These are phyloP conservation scores for Epichloe elymi DNA, from an alignment of 2,329 filamentous ascomycete genomes.

Conservation along the genomic window DNA sequence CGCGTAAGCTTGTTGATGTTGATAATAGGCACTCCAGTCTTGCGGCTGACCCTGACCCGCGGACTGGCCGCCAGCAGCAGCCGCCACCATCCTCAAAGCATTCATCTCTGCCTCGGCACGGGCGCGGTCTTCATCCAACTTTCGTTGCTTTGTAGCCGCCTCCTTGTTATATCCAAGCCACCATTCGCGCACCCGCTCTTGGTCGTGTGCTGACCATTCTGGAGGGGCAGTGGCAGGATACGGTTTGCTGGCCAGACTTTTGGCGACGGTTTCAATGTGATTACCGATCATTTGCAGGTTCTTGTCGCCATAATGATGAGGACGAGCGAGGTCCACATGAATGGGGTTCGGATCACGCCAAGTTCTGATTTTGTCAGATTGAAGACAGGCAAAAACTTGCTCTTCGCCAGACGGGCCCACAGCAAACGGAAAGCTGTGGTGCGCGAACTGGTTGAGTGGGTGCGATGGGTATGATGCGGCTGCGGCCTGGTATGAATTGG, in stretches of 20 bases:
- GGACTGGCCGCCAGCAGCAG: slow-evolving; percentile 5
- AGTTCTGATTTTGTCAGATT: slow-evolving; percentile 28
- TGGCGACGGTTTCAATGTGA: slow-evolving; percentile 28
- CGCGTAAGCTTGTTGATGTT: slow-evolving; percentile 19
- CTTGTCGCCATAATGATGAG: slow-evolving; percentile 28
- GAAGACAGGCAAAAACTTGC: slow-evolving; percentile 29
- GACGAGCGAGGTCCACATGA: slow-evolving; percentile 18
- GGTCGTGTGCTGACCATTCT: slow-evolving; percentile 34
- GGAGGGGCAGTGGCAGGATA: slow-evolving; percentile 39
- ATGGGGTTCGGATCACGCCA: slow-evolving; percentile 30
- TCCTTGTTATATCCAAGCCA: slow-evolving; percentile 34
- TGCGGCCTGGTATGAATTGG: slow-evolving; percentile 5
- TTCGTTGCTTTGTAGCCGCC: slow-evolving; percentile 23
- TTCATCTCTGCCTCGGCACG: slow-evolving; percentile 21
- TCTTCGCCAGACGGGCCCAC: slow-evolving; percentile 24
- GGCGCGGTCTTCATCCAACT: slow-evolving; percentile 24
- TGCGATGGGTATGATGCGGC: background rate
- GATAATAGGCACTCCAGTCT: slow-evolving; percentile 18
- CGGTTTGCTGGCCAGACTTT: slow-evolving; percentile 29
- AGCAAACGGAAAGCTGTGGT: slow-evolving; percentile 17
- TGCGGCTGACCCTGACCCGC: slow-evolving; percentile 9
- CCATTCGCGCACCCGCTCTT: slow-evolving; percentile 38
- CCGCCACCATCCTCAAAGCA: slow-evolving; percentile 13
- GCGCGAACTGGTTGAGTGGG: background rate
- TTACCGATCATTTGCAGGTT: slow-evolving; percentile 29